phyloP scores from a whole-genome alignment of 306 rosid species.

The Casuarina equisetifolia region DNA sequence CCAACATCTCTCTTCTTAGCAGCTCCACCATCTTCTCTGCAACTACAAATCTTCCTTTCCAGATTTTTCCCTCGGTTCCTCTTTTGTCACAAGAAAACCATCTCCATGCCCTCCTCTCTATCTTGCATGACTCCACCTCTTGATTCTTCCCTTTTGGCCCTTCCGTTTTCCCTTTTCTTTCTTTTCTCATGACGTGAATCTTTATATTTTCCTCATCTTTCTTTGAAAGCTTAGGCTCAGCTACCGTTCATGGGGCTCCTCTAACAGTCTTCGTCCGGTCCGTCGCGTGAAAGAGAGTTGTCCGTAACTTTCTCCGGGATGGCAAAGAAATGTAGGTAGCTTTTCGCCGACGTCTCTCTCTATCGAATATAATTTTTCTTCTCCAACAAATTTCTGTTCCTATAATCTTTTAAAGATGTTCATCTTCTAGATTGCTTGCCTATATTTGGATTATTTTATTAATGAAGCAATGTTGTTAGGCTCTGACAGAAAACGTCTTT shows the following conservation, averaged over 20 bases:
- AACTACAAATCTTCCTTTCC: no score
- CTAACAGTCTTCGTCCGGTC: constrained; percentile 34
- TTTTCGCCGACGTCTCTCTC: neutral
- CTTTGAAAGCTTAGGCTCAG: neutral
- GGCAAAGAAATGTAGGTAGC: neutral
- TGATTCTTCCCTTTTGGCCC: neutral
- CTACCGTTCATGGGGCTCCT: constrained; percentile 24
- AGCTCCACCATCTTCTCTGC: constrained; percentile 2
- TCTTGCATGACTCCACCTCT: neutral
- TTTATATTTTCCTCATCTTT: neutral
- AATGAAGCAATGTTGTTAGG: neutral
- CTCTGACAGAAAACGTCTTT: no score
- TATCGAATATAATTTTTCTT: neutral
- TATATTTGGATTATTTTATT: neutral
- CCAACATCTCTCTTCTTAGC: constrained; percentile 29
- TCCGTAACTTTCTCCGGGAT: neutral
- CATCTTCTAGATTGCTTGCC: neutral
- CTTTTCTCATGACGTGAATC: neutral
- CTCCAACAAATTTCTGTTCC: neutral
- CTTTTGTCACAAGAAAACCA: constrained; percentile 9
- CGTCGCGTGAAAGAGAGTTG: neutral
- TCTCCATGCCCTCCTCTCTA: neutral
- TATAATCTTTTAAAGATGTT: neutral
- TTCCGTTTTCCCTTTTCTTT: neutral
- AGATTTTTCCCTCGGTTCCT: neutral